These are phyloP conservation scores for Hypoxylon sp. DNA, from an alignment of 2,329 filamentous ascomycete species.

Conservation along the genomic window DNA sequence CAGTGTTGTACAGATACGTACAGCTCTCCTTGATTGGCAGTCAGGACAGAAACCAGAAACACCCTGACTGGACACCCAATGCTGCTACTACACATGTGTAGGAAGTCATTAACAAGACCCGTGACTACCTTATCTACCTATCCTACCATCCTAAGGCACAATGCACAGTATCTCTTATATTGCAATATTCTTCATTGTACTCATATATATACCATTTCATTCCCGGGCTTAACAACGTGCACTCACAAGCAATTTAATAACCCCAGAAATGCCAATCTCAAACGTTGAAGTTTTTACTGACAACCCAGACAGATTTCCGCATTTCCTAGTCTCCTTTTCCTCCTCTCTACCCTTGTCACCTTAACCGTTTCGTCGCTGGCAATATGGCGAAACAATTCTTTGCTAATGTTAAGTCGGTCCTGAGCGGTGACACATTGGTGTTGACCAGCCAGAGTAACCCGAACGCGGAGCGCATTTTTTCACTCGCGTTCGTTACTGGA, in stretches of 20 bases:
- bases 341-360: slow-evolving; percentile 41
- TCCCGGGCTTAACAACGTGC: not conserved
- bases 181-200: slow-evolving; percentile 12
- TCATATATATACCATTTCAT: slow-evolving; percentile 7
- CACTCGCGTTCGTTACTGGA: slow-evolving; percentile 91
- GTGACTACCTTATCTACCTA: not conserved
- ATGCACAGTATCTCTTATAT: not conserved
- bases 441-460: slow-evolving; percentile 86
- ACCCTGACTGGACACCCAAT: not conserved
- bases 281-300: slow-evolving; percentile 35
- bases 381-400: slow-evolving; percentile 66
- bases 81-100: not conserved
- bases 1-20: slow-evolving; percentile 14
- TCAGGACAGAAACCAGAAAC: not conserved
- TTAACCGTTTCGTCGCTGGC: slow-evolving; percentile 59
- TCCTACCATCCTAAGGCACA: slow-evolving; percentile 1
- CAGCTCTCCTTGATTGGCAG: slow-evolving; percentile 11
- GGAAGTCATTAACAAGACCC: slow-evolving; percentile 1
- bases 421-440: slow-evolving; percentile 93
- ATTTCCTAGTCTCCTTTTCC: slow-evolving; percentile 20
- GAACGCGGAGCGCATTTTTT: slow-evolving; percentile 85
- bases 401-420: slow-evolving; percentile 90
- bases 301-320: slow-evolving; percentile 39
- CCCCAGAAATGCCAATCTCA: not conserved
- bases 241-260: not conserved